Conservation (phyloP, 805 yeast genomes). For the Saccharomycopsis synnaedendra region DNA sequence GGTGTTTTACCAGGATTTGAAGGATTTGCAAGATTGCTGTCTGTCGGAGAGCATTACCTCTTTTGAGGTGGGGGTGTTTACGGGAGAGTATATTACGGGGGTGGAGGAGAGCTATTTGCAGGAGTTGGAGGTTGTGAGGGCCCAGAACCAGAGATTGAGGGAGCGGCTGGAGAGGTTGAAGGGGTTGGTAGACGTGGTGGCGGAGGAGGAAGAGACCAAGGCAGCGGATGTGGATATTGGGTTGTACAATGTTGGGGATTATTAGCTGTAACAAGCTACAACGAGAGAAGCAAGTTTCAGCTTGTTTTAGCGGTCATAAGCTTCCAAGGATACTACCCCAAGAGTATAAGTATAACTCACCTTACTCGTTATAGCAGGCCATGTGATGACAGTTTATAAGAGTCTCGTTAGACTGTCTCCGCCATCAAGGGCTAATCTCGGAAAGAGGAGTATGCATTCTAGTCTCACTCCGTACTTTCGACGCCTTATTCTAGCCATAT, state of each 20-base stretch:
- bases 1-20: constrained; percentile 78
- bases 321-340: too few species aligned
- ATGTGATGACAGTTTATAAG: too few species aligned
- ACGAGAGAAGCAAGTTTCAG: too few species aligned
- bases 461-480: too few species aligned
- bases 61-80: constrained; percentile 95
- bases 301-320: too few species aligned
- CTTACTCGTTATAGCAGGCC: too few species aligned
- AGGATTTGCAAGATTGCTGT: constrained; percentile 79
- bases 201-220: constrained; percentile 2
- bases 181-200: constrained; percentile 4
- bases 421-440: too few species aligned
- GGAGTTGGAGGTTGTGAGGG: constrained; percentile 76
- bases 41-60: constrained; percentile 30
- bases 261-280: constrained; percentile 18
- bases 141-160: constrained; percentile 51
- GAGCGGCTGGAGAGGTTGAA: constrained; percentile 28
- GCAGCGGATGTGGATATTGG: constrained; percentile 35
- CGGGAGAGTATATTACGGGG: constrained; percentile 92
- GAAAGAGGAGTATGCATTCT: too few species aligned
- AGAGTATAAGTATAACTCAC: too few species aligned
- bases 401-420: too few species aligned
- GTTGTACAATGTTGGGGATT: constrained; percentile 47
- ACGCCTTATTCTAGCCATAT: too few species aligned
- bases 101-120: constrained; percentile 71